A percentile compares a stretch with the other conserved stretches of the same genome.
These are phyloP conservation scores for Pharnaceum exiguum DNA, from an alignment of 148 eudicot species.

Conservation along the genomic window DNA sequence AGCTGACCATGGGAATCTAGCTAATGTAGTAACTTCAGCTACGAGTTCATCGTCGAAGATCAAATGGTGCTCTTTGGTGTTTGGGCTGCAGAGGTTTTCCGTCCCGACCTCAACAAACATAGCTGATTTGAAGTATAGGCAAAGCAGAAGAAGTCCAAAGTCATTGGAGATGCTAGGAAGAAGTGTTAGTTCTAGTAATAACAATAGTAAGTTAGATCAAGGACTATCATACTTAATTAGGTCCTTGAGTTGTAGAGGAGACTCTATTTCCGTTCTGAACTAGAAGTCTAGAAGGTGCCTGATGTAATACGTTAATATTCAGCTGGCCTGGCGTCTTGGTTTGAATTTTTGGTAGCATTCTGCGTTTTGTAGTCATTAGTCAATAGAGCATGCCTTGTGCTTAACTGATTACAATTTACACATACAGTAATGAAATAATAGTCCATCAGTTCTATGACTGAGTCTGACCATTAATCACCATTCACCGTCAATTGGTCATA, in stretches of 20 bases:
- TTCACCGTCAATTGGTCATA: too few species aligned
- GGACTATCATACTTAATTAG: slow-evolving; percentile 16
- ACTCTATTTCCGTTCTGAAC: slow-evolving; percentile 9
- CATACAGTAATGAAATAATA: too few species aligned
- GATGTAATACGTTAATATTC: too few species aligned
- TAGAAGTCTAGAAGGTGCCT: neutral
- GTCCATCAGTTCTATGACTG: too few species aligned
- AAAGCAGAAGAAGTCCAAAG: slow-evolving; percentile 10
- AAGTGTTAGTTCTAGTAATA: neutral
- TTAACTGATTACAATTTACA: too few species aligned
- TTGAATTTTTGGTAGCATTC: too few species aligned
- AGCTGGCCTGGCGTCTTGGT: neutral
- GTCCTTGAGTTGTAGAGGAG: slow-evolving; percentile 24
- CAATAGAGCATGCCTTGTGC: too few species aligned
- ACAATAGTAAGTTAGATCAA: slow-evolving; percentile 11
- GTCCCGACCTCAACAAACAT: slow-evolving; percentile 9
- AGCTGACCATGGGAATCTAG: neutral
- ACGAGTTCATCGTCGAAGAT: slow-evolving; percentile 8
- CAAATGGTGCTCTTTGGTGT: slow-evolving; percentile 17
- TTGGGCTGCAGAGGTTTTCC: slow-evolving; percentile 17
- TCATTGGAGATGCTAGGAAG: slow-evolving; percentile 15
- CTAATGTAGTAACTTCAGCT: neutral
- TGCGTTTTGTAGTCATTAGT: too few species aligned
- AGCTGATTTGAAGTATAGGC: slow-evolving; percentile 26
- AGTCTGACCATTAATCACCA: too few species aligned